Percentiles rank a stretch among this genome's conserved stretches.
Conservation (phyloP, 345 rosid species). For the Acer yangbiense region DNA sequence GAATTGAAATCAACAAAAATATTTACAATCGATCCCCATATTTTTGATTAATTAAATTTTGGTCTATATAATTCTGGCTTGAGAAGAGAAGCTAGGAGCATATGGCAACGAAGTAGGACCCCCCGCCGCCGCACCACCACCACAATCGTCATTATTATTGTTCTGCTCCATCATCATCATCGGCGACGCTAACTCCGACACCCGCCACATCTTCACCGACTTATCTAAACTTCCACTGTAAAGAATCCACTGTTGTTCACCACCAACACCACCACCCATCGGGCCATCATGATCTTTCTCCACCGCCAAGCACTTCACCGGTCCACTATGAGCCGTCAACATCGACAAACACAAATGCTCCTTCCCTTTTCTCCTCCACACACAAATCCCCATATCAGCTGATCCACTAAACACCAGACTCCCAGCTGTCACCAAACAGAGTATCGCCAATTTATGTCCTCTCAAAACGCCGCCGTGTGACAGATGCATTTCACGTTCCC, state of each 20-base stretch:
- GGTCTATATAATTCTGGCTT: conserved; percentile 34
- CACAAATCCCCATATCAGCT: conserved; percentile 77
- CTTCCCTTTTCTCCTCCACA: conserved; percentile 63
- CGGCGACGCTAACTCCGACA: conserved; percentile 62
- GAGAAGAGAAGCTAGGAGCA: conserved; percentile 49
- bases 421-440: conserved; percentile 71
- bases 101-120: conserved; percentile 10
- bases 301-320: conserved; percentile 88
- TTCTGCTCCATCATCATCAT: conserved; percentile 14
- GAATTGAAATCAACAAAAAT: background rate
- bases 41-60: background rate
- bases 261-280: background rate
- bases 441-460: conserved; percentile 80
- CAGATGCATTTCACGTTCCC: conserved; percentile 62
- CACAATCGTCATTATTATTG: conserved; percentile 10
- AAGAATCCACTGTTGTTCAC: conserved; percentile 66
- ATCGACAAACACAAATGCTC: conserved; percentile 65
- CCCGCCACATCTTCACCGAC: conserved; percentile 88
- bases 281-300: conserved; percentile 48
- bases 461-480: conserved; percentile 65
- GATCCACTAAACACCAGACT: conserved; percentile 80
- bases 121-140: background rate
- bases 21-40: background rate
- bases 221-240: conserved; percentile 95
- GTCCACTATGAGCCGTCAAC: conserved; percentile 72